Percentiles rank a stretch among this genome's conserved stretches.
Evolutionary conservation across 2,329 filamentous ascomycete genomes (phyloP).

Genomic region (Botrytis porri): DNA sequence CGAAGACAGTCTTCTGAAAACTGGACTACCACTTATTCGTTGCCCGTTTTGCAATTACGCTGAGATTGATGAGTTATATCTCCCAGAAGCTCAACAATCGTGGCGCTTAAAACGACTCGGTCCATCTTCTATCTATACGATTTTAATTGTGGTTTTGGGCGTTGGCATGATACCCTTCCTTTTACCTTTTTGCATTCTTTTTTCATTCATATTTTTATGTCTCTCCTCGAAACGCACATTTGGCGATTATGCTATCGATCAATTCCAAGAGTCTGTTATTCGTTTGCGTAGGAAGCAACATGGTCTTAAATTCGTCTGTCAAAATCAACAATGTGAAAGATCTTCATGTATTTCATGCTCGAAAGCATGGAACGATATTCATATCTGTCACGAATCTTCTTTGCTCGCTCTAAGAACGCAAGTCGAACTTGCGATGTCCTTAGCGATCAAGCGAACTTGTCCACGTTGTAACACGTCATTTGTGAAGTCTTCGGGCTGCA

Average conservation of each 20-base stretch:
- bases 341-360: conserved; percentile 77
- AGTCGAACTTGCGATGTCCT: conserved; percentile 88
- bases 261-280: conserved; percentile 59
- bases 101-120: conserved; percentile 56
- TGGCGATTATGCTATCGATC: conserved; percentile 42
- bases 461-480: conserved; percentile 88
- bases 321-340: conserved; percentile 63
- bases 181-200: conserved; percentile 50
- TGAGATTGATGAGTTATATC: conserved; percentile 76
- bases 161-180: conserved; percentile 56
- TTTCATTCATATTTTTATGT: conserved; percentile 46
- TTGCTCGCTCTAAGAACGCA: conserved; percentile 80
- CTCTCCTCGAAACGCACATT: conserved; percentile 45
- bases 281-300: conserved; percentile 69
- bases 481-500: conserved; percentile 91
- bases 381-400: conserved; percentile 84
- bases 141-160: conserved; percentile 49
- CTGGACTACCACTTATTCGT: conserved; percentile 70
- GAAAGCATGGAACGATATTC: conserved; percentile 82
- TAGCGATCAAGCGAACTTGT: conserved; percentile 92
- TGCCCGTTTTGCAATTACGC: conserved; percentile 93
- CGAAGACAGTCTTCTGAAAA: conserved; percentile 71
- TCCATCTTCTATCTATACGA: conserved; percentile 36
- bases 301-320: conserved; percentile 75
- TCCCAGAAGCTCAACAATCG: conserved; percentile 52